Evolutionary conservation across 2,329 filamentous ascomycete genomes (phyloP), one percentile per base, ranked within the genome.

Genomic region (Ophiostoma himal-ulmi): DNA sequence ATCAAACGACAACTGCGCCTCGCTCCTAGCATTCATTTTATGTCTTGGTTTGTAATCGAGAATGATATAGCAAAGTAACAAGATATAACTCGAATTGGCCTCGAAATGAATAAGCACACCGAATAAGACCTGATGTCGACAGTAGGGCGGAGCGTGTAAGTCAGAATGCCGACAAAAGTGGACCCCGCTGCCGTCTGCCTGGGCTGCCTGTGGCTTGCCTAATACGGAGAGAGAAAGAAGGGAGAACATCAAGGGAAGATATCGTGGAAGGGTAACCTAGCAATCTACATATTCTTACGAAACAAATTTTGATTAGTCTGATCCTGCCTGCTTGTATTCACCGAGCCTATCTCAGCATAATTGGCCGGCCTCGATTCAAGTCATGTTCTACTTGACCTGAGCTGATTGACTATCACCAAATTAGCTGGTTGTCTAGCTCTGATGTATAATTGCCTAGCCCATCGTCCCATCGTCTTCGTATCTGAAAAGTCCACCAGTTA

Each of bases 141-240:
- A 57, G n/a, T 57, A 57, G 52, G n/a, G 52, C 52, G 22, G 52
- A 57, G 7, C 22, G 22, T 57, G 52, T 57, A 57, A 57, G 52
- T 48, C 17, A 48, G 52, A 57, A 22, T 57, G 52, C 52, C 52
- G n/a, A 26, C 14, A 26, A 57, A 57, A 57, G 52, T 57, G 52
- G 52, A 14, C 1, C 52, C n/a, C 10, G 3, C 13, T 10, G 22
- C 52, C 52, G 52, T 57, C 52, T 57, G 52, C 52, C 52, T 57
- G 52, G 52, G 26, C 52, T 57, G 52, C 52, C 52, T 57, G 52
- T 57, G 52, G 52, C 52, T 57, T 57, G 52, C 52, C 52, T 57
- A 57, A 26, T 57, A 57, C 5, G 22, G 11, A 17, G 22, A 57
- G 11, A 57, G 11, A 13, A 13, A 57, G 52, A 57, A 57, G 52